Conservation (phyloP, 441 rosid species). For the Gossypium armourianum region DNA sequence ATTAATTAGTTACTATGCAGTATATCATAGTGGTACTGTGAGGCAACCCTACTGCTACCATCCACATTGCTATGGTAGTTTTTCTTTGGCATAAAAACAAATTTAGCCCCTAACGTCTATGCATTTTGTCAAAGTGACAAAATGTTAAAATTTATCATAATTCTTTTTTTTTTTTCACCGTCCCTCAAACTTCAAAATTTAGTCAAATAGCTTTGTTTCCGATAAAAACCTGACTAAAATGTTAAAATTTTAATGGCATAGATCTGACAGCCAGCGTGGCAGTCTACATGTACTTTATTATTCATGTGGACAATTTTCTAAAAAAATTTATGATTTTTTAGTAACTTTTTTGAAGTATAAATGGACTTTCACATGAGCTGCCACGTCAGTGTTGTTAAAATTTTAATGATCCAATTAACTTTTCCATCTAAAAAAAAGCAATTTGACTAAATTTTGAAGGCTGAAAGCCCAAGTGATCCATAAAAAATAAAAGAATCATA, state of each 20-base stretch:
- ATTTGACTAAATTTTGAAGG: not conserved
- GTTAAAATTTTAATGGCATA: not conserved
- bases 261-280: not conserved
- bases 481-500: not conserved
- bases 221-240: not conserved
- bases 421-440: not conserved
- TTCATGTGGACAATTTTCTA: not conserved
- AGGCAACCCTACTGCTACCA: not conserved
- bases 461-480: not conserved
- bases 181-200: not conserved
- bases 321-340: too few relatives aligned
- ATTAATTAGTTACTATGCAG: not conserved
- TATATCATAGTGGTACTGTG: not conserved
- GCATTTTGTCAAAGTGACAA: not conserved
- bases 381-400: not conserved
- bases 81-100: not conserved
- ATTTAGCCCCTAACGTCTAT: not conserved
- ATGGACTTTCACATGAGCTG: not conserved
- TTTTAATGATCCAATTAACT: not conserved
- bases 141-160: not conserved
- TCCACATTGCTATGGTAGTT: not conserved
- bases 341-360: not conserved
- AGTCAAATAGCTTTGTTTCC: not conserved
- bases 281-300: not conserved
- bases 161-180: not conserved